Base-by-base conservation (phyloP, 2,329 filamentous ascomycete species). In the Aspergillus cejpii region DNA sequence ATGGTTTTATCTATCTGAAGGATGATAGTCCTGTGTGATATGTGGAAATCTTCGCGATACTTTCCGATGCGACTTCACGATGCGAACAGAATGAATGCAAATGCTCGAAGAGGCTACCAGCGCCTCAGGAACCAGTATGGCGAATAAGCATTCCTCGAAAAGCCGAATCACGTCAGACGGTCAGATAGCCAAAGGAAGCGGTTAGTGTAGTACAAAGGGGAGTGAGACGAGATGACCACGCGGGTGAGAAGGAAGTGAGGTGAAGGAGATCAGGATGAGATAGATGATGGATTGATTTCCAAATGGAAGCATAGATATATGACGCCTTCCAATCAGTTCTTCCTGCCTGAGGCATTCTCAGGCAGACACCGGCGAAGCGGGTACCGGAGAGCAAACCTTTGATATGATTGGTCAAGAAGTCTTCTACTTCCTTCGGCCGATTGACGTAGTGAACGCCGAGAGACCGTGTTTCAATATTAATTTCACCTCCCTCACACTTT, bases 281-380 rank as follows among this genome's bases (percentile, higher is more conserved):
- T n/a, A 40, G 34, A 12, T 19, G 29, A 39, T 21, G 20, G 31
- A 43, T 43, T 15, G 36, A 27, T 33, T 33, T 37, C 11, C n/a
- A 19, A 46, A 29, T 8, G 37, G 15, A 19, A 38, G 28, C 23
- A 19, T 26, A 26, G 41, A 24, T 26, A 33, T 27, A 33, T 40
- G 29, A 21, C 14, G 36, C 34, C 45, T 45, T 48, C 45, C 47
- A 42, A 46, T 23, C n/a, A n/a, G n/a, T 19, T 5, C 26, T 37
- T n/a, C 8, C 14, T 31, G 56, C 60, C 61, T 62, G 41, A 61
- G 58, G 60, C 56, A 54, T 11, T 36, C 23, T n/a, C n/a, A n/a
- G n/a, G n/a, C n/a, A n/a, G n/a, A n/a, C 14, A 4, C 3, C 29
- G 31, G 5, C 11, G 5, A 6, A 41, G 41, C 7, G 1, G 12